Base-by-base conservation (phyloP, 108 stramenopile genomes). In the Asterionellopsis glacialis region DNA sequence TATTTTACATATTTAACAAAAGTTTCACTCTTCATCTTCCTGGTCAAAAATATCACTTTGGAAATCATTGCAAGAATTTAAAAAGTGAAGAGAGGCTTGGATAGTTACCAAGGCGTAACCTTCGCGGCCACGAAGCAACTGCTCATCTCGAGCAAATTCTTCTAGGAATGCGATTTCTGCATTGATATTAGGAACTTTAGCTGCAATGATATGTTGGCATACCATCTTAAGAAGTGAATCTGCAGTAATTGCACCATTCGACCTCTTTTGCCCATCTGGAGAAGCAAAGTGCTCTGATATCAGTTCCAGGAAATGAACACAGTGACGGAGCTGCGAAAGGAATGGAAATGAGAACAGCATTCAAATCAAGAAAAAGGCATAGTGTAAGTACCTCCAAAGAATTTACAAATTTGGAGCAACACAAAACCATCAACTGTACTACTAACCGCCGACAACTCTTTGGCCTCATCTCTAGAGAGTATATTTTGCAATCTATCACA, bases 81-180 rank as follows among this genome's bases (percentile, higher is more conserved):
- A 62, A 59, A 88, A 90, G 69, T 94, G 88, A 18, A 94, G 55
- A 0, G 88, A 81, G 45, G 92, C 92, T 59, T 90, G 88, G 19
- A 94, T 50, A 15, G 88, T 94, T 1, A 90, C 87, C 15, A 94
- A 64, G 11, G 89, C 81, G 64, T 94, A 94, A 9, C 92, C 92
- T 73, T 94, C 92, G 59, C 82, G 84, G 0, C 92, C 92, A 15
- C 82, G 77, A 10, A 88, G 61, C 19, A 94, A 63, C 44, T 88
- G 87, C 56, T 88, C 85, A 51, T 94, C 89, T 44, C 86, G 70
- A 9, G 92, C 83, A 73, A 94, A 94, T 57, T 94, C 92, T 65
- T 94, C 92, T 63, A 94, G 59, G 50, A 94, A 94, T 13, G 79
- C 79, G 18, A 90, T 67, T 61, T 94, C 87, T 12, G 88, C 85